Evolutionary conservation across 768 basidiomycete genomes (phyloP).

Genomic region (Lactarius sanguifluus): DNA sequence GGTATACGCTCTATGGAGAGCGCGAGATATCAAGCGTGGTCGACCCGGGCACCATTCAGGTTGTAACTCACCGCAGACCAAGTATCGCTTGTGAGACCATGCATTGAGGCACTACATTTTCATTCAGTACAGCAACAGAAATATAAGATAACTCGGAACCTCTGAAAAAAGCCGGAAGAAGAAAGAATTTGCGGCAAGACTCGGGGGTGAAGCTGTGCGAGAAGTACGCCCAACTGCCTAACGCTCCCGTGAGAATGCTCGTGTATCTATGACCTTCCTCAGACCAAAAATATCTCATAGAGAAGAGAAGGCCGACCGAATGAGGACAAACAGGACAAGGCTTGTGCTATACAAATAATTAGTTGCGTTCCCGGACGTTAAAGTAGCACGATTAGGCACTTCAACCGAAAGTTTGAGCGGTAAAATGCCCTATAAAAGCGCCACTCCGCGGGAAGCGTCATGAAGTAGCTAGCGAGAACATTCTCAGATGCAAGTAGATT

Average conservation of each 20-base stretch:
- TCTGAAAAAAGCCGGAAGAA: slow-evolving; percentile 60
- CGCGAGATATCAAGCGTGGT: background rate
- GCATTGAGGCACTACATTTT: slow-evolving; percentile 53
- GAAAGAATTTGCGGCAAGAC: slow-evolving; percentile 50
- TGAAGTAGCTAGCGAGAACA: slow-evolving; percentile 15
- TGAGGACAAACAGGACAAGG: slow-evolving; percentile 15
- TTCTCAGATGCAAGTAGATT: background rate
- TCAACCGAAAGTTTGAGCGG: background rate
- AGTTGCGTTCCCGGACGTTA: background rate
- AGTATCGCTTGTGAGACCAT: slow-evolving; percentile 67
- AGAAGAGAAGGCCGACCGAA: slow-evolving; percentile 5
- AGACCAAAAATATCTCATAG: background rate
- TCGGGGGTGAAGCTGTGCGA: slow-evolving; percentile 45
- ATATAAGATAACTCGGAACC: slow-evolving; percentile 39
- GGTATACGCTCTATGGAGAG: slow-evolving; percentile 50
- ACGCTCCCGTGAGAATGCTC: slow-evolving; percentile 46
- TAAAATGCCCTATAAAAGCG: slow-evolving; percentile 18
- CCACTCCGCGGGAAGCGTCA: slow-evolving; percentile 24
- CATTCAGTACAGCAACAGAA: background rate
- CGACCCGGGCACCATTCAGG: background rate
- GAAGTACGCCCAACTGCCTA: slow-evolving; percentile 61
- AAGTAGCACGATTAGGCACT: background rate
- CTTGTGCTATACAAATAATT: background rate
- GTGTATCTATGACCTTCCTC: slow-evolving; percentile 35
- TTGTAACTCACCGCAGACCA: slow-evolving; percentile 49